Evolutionary conservation across 176 grass and related monocot species (phyloP).

Genomic region (Bromus sterilis): DNA sequence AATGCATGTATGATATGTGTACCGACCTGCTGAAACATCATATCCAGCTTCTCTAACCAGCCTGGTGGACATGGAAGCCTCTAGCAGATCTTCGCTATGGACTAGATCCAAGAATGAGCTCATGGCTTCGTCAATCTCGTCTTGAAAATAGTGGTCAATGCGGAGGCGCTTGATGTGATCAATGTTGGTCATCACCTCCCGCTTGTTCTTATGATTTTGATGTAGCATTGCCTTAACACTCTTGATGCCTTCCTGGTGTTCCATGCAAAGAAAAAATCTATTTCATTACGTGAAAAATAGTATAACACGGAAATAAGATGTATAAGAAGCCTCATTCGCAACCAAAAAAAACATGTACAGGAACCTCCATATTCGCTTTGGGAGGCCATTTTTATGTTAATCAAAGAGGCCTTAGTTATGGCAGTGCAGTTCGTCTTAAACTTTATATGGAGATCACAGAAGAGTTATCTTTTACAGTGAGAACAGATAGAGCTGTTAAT

Average conservation of each 20-base stretch:
- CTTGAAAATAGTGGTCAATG: conserved; percentile 44
- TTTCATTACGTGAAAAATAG: not conserved
- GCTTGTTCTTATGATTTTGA: not conserved
- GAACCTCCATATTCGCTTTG: not conserved
- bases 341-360: too few species aligned
- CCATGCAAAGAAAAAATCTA: not conserved
- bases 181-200: conserved; percentile 15
- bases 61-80: conserved; percentile 23
- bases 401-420: not conserved
- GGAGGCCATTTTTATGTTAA: not conserved
- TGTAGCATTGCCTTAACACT: conserved; percentile 1
- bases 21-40: conserved; percentile 34
- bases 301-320: not conserved
- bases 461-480: not conserved
- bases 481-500: not conserved
- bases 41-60: conserved; percentile 44
- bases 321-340: not conserved
- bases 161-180: conserved; percentile 36
- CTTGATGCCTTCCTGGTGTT: conserved; percentile 4
- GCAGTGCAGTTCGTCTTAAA: not conserved
- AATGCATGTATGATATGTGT: not conserved
- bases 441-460: not conserved
- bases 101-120: not conserved
- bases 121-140: conserved; percentile 13
- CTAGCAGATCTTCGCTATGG: not conserved